Evolutionary conservation across 1,284 basidiomycete genomes (phyloP).

Genomic region (Blastosporella zonata): DNA sequence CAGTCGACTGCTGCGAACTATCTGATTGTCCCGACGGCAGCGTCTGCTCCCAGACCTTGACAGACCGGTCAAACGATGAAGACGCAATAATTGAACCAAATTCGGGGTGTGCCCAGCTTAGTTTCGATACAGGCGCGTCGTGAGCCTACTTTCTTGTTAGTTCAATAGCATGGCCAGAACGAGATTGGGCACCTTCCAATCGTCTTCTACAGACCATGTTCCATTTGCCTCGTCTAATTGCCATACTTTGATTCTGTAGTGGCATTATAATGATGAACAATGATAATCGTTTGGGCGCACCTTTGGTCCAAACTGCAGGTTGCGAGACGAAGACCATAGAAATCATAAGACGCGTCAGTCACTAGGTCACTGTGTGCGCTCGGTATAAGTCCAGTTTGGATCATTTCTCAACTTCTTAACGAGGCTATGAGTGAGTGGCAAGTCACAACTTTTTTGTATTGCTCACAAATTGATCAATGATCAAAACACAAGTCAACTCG

Average conservation of each 20-base stretch:
- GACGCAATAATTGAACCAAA: slow-evolving; percentile 85
- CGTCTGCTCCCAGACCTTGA: slow-evolving; percentile 86
- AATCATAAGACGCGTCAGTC: slow-evolving; percentile 85
- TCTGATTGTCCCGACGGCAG: slow-evolving; percentile 33
- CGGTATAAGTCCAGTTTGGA: slow-evolving; percentile 71
- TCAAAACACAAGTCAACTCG: no score
- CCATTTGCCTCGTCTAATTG: slow-evolving; percentile 66
- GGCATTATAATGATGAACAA: not conserved
- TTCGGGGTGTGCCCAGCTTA: slow-evolving; percentile 90
- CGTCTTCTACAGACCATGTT: slow-evolving; percentile 73
- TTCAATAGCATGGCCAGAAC: not conserved
- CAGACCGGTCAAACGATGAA: slow-evolving; percentile 83
- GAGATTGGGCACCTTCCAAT: slow-evolving; percentile 73
- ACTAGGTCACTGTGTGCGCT: slow-evolving; percentile 77
- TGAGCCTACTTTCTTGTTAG: slow-evolving; percentile 61
- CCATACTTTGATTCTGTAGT: slow-evolving; percentile 78
- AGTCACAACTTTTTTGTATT: no score
- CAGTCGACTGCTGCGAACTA: slow-evolving; percentile 30
- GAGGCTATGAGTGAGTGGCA: no score
- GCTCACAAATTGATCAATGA: no score
- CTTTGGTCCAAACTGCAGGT: slow-evolving; percentile 79
- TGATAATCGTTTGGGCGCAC: slow-evolving; percentile 30
- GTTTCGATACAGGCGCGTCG: slow-evolving; percentile 78
- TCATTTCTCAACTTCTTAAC: no score
- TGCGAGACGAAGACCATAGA: slow-evolving; percentile 80